These are phyloP conservation scores for Penicillium sp. DNA, from an alignment of 2,329 filamentous ascomycete genomes.

Conservation along the genomic window DNA sequence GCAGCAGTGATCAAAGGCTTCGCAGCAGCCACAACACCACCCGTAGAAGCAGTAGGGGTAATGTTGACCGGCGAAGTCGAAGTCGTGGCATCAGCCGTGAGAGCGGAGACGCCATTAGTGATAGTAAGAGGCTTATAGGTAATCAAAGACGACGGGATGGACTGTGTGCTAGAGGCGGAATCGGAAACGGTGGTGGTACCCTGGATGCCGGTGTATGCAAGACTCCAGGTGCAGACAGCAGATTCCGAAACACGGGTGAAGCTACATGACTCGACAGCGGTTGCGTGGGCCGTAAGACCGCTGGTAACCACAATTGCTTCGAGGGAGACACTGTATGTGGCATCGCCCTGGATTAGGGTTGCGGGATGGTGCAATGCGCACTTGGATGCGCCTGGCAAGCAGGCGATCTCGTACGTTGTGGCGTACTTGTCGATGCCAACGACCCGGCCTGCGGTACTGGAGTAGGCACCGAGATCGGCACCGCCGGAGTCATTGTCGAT, in stretches of 20 bases:
- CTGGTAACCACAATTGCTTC: not conserved
- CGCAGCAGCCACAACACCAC: not conserved
- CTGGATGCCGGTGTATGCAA: not conserved
- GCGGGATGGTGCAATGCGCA: constrained; percentile 4
- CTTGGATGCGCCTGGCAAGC: not conserved
- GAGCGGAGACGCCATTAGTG: constrained; percentile 4
- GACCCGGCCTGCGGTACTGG: constrained; percentile 5
- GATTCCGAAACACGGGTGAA: constrained; percentile 16
- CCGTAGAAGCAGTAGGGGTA: constrained; percentile 1
- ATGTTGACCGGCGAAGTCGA: not conserved
- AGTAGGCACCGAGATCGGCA: not conserved
- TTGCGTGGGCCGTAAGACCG: not conserved
- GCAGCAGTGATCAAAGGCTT: constrained; percentile 8
- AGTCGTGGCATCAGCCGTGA: constrained; percentile 5
- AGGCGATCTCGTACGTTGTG: constrained; percentile 11
- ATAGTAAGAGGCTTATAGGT: constrained; percentile 2
- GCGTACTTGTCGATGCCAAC: constrained; percentile 6
- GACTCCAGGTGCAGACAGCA: constrained; percentile 1
- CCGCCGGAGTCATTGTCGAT: not conserved
- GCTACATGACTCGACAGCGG: not conserved
- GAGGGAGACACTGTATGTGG: constrained; percentile 6
- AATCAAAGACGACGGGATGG: not conserved
- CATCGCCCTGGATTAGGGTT: constrained; percentile 12
- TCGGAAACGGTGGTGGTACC: not conserved
- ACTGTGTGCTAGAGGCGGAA: not conserved